These are phyloP conservation scores for Amanita pallidorosea DNA, from an alignment of 768 basidiomycete genomes.

Conservation along the genomic window DNA sequence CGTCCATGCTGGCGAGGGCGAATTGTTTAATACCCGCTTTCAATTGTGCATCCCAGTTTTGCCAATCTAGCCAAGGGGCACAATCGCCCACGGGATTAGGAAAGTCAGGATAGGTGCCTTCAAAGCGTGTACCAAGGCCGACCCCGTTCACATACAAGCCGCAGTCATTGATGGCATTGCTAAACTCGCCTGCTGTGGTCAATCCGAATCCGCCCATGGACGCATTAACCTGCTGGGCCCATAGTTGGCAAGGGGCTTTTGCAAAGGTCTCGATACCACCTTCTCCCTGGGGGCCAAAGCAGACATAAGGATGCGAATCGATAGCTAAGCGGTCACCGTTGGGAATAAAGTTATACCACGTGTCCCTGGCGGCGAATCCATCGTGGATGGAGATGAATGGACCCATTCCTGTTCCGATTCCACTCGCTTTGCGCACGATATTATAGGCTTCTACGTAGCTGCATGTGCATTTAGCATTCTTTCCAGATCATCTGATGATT, in stretches of 20 bases:
- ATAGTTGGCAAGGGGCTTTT: constrained; percentile 55
- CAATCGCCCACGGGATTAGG: constrained; percentile 51
- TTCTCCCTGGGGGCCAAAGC: constrained; percentile 52
- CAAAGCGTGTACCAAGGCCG: constrained; percentile 74
- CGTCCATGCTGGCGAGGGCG: constrained; percentile 84
- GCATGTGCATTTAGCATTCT: not conserved
- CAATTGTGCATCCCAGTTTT: constrained; percentile 46
- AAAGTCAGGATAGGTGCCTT: constrained; percentile 55
- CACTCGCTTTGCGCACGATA: constrained; percentile 68
- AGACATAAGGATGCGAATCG: constrained; percentile 84
- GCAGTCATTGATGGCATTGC: constrained; percentile 79
- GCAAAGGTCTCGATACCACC: constrained; percentile 47
- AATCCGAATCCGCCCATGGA: constrained; percentile 78
- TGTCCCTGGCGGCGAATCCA: constrained; percentile 55
- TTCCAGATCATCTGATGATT: constrained; percentile 9
- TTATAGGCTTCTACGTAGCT: constrained; percentile 85
- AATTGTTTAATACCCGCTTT: constrained; percentile 63
- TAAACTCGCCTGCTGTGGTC: constrained; percentile 80
- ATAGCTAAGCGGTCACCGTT: constrained; percentile 75
- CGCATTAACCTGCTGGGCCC: constrained; percentile 63
- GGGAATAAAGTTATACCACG: constrained; percentile 66
- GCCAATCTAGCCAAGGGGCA: constrained; percentile 60
- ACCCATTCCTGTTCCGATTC: constrained; percentile 78
- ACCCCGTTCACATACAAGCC: constrained; percentile 74
- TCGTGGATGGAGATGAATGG: constrained; percentile 83